A percentile compares a stretch with the other conserved stretches of the same genome.
phyloP scores from a whole-genome alignment of 75 land plant species.

The Ceratopteris richardii region DNA sequence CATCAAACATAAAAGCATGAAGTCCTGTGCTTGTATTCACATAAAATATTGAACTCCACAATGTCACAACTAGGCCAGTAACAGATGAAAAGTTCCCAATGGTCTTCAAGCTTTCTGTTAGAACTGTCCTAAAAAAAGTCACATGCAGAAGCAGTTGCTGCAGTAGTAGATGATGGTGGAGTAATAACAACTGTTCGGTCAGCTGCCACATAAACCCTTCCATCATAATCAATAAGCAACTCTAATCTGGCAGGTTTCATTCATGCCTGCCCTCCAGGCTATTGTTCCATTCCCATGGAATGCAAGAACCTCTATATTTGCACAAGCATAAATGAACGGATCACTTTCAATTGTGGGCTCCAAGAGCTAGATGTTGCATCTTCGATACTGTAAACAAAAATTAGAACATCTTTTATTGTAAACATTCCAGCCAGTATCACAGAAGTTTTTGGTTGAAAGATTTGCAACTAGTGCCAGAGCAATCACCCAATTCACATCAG shows the following conservation, averaged over 20 bases:
- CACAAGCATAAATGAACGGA: slow-evolving; percentile 36
- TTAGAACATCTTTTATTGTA: no score
- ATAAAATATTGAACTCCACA: slow-evolving; percentile 23
- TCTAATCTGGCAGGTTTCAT: slow-evolving; percentile 22
- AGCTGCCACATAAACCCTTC: slow-evolving; percentile 35
- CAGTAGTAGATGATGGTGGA: slow-evolving; percentile 12
- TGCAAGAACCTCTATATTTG: slow-evolving; percentile 25
- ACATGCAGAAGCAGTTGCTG: slow-evolving; percentile 16
- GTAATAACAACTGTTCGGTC: slow-evolving; percentile 38
- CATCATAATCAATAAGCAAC: slow-evolving; percentile 25
- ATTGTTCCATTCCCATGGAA: slow-evolving; percentile 49
- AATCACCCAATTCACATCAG: not conserved
- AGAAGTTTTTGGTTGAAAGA: no score
- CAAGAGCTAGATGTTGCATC: no score
- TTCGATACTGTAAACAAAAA: no score
- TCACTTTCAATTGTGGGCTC: slow-evolving; percentile 36
- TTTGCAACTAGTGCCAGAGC: not conserved
- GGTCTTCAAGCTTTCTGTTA: not conserved
- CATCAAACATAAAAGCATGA: slow-evolving; percentile 32
- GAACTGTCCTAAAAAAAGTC: slow-evolving; percentile 24
- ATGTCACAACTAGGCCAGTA: slow-evolving; percentile 39
- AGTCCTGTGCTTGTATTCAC: slow-evolving; percentile 31
- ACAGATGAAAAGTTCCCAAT: slow-evolving; percentile 18
- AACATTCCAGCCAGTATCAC: no score
- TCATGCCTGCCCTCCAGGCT: slow-evolving; percentile 34